Evolutionary conservation across 225 moss, liverwort and hornwort species (phyloP).

Genomic region (Straminergon stramineum): DNA sequence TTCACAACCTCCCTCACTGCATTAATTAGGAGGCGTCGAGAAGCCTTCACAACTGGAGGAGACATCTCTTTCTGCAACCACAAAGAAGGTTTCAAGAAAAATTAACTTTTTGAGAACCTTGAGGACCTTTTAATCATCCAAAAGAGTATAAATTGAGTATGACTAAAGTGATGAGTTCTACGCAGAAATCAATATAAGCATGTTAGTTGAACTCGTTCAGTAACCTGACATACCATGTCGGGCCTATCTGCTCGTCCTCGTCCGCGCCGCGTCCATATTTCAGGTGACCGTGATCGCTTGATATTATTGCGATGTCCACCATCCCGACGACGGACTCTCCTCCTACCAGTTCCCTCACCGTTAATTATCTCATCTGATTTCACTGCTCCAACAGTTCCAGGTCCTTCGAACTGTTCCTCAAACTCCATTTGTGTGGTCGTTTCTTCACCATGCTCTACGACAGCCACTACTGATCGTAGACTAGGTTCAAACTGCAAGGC

Average conservation of each 20-base stretch:
- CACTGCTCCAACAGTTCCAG: neutral
- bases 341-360: conserved; percentile 15
- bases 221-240: conserved; percentile 24
- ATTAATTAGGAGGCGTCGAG: conserved; percentile 50
- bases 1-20: conserved; percentile 39
- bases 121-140: neutral
- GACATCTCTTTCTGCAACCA: conserved; percentile 59
- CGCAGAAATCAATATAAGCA: neutral
- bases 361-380: conserved; percentile 9
- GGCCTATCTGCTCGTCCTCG: conserved; percentile 57
- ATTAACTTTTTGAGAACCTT: neutral
- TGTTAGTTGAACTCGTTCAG: neutral
- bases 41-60: conserved; percentile 62
- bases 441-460: conserved; percentile 27
- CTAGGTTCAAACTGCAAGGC: conserved; percentile 32
- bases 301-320: conserved; percentile 22
- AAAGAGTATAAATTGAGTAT: neutral
- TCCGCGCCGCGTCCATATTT: conserved; percentile 73
- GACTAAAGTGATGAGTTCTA: neutral
- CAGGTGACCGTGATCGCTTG: conserved; percentile 66
- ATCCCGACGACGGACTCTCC: conserved; percentile 40
- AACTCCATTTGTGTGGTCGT: conserved; percentile 20
- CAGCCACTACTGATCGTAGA: conserved; percentile 45
- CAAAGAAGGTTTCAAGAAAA: neutral
- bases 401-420: conserved; percentile 16